Evolutionary conservation across 2,329 filamentous ascomycete species (phyloP), one percentile per base, ranked within the genome.

Genomic region (Alternaria gaisen): DNA sequence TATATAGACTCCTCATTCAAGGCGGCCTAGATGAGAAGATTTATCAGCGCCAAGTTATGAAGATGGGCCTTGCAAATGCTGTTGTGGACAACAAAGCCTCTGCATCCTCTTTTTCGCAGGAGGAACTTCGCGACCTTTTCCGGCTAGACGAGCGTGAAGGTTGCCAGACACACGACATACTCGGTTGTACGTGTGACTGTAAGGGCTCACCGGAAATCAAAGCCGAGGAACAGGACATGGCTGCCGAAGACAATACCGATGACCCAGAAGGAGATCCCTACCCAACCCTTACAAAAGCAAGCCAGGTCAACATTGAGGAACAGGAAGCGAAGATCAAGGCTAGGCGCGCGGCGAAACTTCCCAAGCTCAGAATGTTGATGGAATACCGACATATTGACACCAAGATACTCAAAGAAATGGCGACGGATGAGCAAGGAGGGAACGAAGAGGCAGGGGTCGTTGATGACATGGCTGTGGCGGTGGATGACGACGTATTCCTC

Each of bases 11-110:
- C 57, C 73, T 92, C 12, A 86, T 90, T 4, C 87, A 89, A 59
- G 90, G 90, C 9, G 88, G 86, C 5, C 80, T 92, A 18, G 90
- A 92, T 64, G 90, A 92, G 77, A 91, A 91, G 77, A 92, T 92
- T 58, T 92, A 87, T 79, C 90, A 92, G 74, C 82, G 90, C 9
- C 90, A 92, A 72, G 82, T 91, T 38, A 90, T 87, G 54, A 92
- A 92, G 75, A 84, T 87, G 67, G 89, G 89, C 2, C 80, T 92
- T 2, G 89, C 90, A 2, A 88, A 91, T 70, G 89, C 87, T 55
- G 88, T 92, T 30, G 89, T 92, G 70, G 89, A 92, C 65, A 84
- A 87, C 61, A 90, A 90, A 72, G 82, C 83, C 34, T 83, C 80
- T 34, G 84, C 84, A 24, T 82, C 85, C 9, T 87, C 86, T 34